Base-by-base conservation (phyloP, 192 early-diverging fungal genomes). In the Irineochytrium annulatum region DNA sequence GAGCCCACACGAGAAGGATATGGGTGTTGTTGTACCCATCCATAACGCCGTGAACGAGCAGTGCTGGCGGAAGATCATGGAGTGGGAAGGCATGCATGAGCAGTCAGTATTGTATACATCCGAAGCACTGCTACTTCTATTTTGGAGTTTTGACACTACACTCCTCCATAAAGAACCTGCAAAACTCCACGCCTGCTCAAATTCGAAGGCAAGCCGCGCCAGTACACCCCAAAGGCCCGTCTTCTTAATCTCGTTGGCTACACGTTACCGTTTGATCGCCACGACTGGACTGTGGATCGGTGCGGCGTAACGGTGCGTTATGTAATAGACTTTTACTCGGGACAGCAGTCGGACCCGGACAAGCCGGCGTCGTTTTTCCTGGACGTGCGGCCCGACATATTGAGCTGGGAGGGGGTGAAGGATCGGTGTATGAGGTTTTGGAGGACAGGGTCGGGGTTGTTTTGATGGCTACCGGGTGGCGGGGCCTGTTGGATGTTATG, bases 31-130 rank as follows among this genome's bases (percentile, higher is more conserved):
- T 89, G 95, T 98, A 0, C 87, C 93, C 62, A 98, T 98, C 67
- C 95, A 98, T 73, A 98, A 98, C 66, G 94, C 92, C 59, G 78
- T 98, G 63, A 98, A 98, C 67, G 95, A 98, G 65, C 88, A 86
- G 53, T 90, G 90, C 33, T 97, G 95, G 95, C 74, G 85, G 34
- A 92, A 98, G 71, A 89, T 98, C 32, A 69, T 91, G 46, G 89
- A 91, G 69, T 98, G 95, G 95, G 95, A 98, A 71, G 43, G 45
- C 6, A 72, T 79, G 60, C 77, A 79, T 41, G 62, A 78, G 32
- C 77, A 69, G 85, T 87, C 8, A 8, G 37, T 41, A 22, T 13
- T 26, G 16, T 16, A 52, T 52, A 1, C 1, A 0, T 52, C 54
- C 59, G 17, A 59, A 57, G 53, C 69, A 59, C 57, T 69, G 71